These are phyloP conservation scores for Lotmaria passim DNA, from an alignment of 208 protist genomes.

Conservation along the genomic window DNA sequence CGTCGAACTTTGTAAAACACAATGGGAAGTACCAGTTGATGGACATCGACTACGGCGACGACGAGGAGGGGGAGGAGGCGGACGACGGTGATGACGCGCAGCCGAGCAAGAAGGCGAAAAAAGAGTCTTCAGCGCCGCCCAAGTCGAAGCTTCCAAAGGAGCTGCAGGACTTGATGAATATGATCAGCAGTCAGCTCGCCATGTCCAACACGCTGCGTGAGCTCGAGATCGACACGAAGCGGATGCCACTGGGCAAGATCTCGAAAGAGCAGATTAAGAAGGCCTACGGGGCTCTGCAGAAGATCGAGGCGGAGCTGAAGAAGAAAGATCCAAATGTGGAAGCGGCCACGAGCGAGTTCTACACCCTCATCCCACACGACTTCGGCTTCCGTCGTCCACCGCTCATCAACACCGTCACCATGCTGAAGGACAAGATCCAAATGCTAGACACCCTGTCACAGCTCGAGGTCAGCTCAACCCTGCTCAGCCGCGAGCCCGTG, in stretches of 20 bases:
- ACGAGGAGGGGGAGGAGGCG: conserved; percentile 19
- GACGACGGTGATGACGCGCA: conserved; percentile 15
- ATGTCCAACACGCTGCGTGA: conserved; percentile 78
- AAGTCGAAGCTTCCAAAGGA: conserved; percentile 47
- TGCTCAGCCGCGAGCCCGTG: conserved; percentile 42
- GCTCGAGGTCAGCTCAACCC: conserved; percentile 77
- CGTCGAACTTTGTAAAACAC: conserved; percentile 55
- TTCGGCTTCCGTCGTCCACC: conserved; percentile 68
- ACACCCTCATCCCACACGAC: conserved; percentile 85
- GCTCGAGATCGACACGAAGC: conserved; percentile 76
- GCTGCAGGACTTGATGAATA: conserved; percentile 63
- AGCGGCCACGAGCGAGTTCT: conserved; percentile 63
- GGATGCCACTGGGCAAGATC: conserved; percentile 87
- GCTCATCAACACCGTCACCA: conserved; percentile 52
- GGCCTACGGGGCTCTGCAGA: conserved; percentile 52
- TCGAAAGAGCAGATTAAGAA: conserved; percentile 75
- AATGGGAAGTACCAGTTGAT: conserved; percentile 76
- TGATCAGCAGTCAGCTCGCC: conserved; percentile 61
- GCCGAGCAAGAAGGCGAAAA: conserved; percentile 33
- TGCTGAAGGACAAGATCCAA: conserved; percentile 76
- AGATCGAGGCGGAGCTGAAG: conserved; percentile 68
- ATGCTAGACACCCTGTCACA: conserved; percentile 83
- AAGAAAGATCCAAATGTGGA: conserved; percentile 51
- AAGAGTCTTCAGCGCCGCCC: conserved; percentile 9
- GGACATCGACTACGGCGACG: conserved; percentile 76